Percentiles rank a stretch among this genome's conserved stretches.
These are phyloP conservation scores for Rhizoclosmatium sp. DNA, from an alignment of 192 early-diverging fungal species.

Conservation along the genomic window DNA sequence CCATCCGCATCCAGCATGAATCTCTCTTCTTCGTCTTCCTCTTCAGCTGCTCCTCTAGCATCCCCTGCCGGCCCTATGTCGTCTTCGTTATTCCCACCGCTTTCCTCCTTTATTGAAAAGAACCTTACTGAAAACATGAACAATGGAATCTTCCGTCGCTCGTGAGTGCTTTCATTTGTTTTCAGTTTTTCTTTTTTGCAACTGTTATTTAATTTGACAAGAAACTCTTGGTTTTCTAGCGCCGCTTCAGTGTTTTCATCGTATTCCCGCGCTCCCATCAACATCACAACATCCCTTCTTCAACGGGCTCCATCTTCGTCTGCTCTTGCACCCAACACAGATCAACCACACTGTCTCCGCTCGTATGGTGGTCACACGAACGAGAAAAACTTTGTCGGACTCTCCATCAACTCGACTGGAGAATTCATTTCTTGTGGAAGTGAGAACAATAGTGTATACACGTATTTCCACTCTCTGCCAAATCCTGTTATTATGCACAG, in stretches of 20 bases:
- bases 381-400: conserved; percentile 97
- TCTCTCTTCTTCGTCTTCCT: background rate
- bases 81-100: conserved; percentile 19
- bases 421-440: conserved; percentile 94
- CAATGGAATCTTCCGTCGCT: conserved; percentile 15
- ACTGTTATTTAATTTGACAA: background rate
- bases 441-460: conserved; percentile 90
- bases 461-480: conserved; percentile 79
- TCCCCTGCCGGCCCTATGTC: background rate
- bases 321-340: background rate
- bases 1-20: no score
- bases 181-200: background rate
- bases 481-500: conserved; percentile 76
- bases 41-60: background rate
- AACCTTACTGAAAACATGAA: conserved; percentile 26
- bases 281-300: no score
- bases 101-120: conserved; percentile 28
- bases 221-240: background rate
- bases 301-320: no score
- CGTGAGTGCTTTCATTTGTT: background rate
- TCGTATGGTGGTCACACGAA: conserved; percentile 89
- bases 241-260: conserved; percentile 4
- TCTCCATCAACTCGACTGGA: conserved; percentile 69
- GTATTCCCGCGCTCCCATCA: background rate
- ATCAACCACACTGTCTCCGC: conserved; percentile 59